Evolutionary conservation across 2,329 filamentous ascomycete species (phyloP).

Genomic region (Hypoxylon sp.): DNA sequence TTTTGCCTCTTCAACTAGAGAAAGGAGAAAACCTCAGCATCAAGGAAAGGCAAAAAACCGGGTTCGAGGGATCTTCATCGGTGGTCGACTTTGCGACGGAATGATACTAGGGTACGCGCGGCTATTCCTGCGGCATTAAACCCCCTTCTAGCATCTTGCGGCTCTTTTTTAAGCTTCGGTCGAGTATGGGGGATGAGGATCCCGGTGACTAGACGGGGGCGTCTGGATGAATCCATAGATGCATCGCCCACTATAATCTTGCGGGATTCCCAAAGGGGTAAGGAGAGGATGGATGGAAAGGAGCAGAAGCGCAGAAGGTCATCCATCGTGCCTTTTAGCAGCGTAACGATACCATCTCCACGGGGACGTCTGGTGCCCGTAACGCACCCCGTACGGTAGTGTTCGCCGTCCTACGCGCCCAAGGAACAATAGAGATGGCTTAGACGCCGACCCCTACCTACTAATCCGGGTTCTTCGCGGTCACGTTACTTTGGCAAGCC

Average conservation of each 20-base stretch:
- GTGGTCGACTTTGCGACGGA: neutral
- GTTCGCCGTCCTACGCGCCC: neutral
- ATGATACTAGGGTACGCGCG: neutral
- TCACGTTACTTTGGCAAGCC: too few species aligned
- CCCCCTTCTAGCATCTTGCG: neutral
- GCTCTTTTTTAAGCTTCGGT: constrained; percentile 7
- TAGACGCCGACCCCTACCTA: neutral
- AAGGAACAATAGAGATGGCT: neutral
- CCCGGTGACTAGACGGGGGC: neutral
- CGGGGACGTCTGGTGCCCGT: neutral
- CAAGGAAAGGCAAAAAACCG: neutral
- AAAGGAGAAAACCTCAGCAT: neutral
- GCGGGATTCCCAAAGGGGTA: neutral
- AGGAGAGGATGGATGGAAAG: neutral
- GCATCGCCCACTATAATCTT: neutral
- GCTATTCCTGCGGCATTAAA: neutral
- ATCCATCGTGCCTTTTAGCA: neutral
- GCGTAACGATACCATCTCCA: neutral
- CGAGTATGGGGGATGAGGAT: neutral
- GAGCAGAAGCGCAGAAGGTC: neutral
- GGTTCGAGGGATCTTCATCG: neutral
- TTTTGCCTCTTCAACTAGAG: neutral
- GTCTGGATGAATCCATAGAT: neutral
- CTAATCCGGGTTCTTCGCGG: too few species aligned
- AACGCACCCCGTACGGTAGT: neutral